phyloP scores from a whole-genome alignment of 805 yeast genomes.

The Cyberlindnera bimundalis region DNA sequence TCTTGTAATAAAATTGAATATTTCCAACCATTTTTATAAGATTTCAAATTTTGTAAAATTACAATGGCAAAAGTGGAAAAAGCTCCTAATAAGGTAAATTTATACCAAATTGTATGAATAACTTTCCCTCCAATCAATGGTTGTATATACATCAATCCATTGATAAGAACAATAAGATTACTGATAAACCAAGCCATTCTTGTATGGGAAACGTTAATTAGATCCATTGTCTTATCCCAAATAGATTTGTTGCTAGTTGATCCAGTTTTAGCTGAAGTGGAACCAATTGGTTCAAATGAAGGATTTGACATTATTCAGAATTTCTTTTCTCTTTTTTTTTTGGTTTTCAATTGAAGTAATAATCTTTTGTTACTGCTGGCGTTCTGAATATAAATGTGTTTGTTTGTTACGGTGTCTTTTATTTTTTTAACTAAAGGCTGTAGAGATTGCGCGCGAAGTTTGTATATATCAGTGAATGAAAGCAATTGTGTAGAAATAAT shows the following conservation, averaged over 20 bases:
- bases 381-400: too few species aligned
- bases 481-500: too few species aligned
- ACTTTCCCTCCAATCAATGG: constrained; percentile 31
- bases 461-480: too few species aligned
- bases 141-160: constrained; percentile 37
- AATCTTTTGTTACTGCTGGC: too few species aligned
- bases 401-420: too few species aligned
- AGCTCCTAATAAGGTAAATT: constrained; percentile 58
- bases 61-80: constrained; percentile 75
- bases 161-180: constrained; percentile 45
- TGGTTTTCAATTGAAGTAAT: too few species aligned
- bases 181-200: constrained; percentile 80
- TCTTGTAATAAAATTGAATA: constrained; percentile 41
- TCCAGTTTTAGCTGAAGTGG: too few species aligned
- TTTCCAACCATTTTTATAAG: constrained; percentile 23
- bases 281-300: not conserved
- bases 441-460: too few species aligned
- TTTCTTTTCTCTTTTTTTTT: too few species aligned
- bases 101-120: constrained; percentile 49
- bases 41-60: constrained; percentile 50
- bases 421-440: too few species aligned
- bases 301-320: not conserved
- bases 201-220: constrained; percentile 24
- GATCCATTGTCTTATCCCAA: not conserved
- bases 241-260: not conserved